phyloP scores from a whole-genome alignment of 1,139 yeast species.

The Blastobotrys apis region DNA sequence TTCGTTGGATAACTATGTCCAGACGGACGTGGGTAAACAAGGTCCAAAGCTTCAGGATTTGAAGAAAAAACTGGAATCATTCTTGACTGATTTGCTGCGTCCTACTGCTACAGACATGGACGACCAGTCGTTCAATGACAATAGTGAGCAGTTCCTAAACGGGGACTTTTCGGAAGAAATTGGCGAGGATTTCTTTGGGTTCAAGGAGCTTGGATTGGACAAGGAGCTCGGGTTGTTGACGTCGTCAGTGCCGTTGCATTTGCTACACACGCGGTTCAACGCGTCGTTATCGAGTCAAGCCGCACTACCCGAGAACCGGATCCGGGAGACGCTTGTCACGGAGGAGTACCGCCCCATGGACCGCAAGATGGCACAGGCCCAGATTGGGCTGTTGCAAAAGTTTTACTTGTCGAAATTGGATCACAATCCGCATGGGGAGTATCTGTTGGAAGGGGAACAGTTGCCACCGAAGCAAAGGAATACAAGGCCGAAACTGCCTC shows the following conservation, averaged over 20 bases:
- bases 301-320: slow-evolving; percentile 9
- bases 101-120: slow-evolving; percentile 58
- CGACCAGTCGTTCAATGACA: slow-evolving; percentile 79
- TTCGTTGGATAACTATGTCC: slow-evolving; percentile 66
- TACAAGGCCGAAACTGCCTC: slow-evolving; percentile 83
- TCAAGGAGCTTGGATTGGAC: slow-evolving; percentile 87
- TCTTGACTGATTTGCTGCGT: slow-evolving; percentile 73
- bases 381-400: slow-evolving; percentile 57
- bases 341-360: slow-evolving; percentile 41
- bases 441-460: slow-evolving; percentile 69
- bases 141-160: slow-evolving; percentile 87
- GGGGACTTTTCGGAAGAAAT: slow-evolving; percentile 92
- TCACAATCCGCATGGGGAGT: slow-evolving; percentile 39
- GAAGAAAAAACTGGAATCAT: slow-evolving; percentile 60
- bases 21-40: slow-evolving; percentile 69
- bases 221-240: slow-evolving; percentile 87
- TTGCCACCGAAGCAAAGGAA: slow-evolving; percentile 75
- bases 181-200: slow-evolving; percentile 94
- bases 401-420: slow-evolving; percentile 43
- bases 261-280: slow-evolving; percentile 73
- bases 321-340: slow-evolving; percentile 10
- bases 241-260: slow-evolving; percentile 81
- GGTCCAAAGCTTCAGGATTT: slow-evolving; percentile 65
- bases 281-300: slow-evolving; percentile 16
- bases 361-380: slow-evolving; percentile 45